Base-by-base conservation (phyloP, 75 land plant species). In the Pinus tabuliformis region DNA sequence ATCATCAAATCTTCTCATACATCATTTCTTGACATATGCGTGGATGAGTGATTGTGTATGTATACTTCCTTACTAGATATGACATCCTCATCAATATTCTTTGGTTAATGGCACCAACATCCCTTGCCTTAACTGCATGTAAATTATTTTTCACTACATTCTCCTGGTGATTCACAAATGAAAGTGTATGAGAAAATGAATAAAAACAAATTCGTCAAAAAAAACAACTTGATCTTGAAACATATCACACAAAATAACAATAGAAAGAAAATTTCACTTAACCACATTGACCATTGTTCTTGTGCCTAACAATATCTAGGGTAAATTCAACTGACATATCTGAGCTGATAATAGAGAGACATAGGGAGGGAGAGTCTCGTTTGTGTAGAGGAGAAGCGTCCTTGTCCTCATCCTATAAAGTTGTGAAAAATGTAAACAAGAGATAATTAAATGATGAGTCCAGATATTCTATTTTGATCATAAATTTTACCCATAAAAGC, bases 101-200 rank as follows among this genome's bases (percentile, higher is more conserved):
- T 28, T 77, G 75, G 71, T 58, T 59, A 61, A 6, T 58, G 28
- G 64, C 36, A 1, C 63, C 78, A 1, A 79, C 80, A 76, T 83
- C 77, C 63, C 83, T 88, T n/a, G 61, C 15, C 24, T 86, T 87
- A 26, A 3, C 33, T 62, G 65, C 26, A 62, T 26, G 28, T 14
- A 28, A 15, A 64, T 64, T 39, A 64, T 39, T 5, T 20, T 64
- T 64, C 17, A 37, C 20, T 6, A 17, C 68, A 64, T 7, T 64
- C 17, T 64, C 68, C 68, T 64, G 24, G 17, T 64, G 36, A 64
- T 6, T 30, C 17, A 64, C 39, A 64, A 30, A 45, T 0, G n/a
- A 15, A 64, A 30, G 36, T 37, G 5, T 33, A 18, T 64, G 17
- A 33, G 17, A 17, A 64, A 4, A 1, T 64, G 13, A 64, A 33